Base-by-base conservation (phyloP, 1,139 yeast genomes). In the Trichomonascaceae sp. region DNA sequence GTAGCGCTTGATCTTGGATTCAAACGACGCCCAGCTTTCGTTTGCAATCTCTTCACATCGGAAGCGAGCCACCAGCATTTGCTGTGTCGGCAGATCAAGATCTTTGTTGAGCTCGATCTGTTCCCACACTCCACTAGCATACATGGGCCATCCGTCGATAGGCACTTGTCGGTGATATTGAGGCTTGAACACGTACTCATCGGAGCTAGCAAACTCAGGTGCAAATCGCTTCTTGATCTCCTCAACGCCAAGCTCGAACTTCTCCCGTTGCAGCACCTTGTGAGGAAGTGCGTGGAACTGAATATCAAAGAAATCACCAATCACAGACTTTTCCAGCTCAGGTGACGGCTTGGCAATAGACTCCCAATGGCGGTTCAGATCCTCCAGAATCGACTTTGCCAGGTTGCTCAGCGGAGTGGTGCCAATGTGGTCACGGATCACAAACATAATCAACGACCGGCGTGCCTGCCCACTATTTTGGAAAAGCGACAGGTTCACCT, bases 1-100 rank as follows among this genome's bases (percentile, higher is more conserved):
- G 36, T 34, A 41, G 17, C 48, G 45, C 2, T 46, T 44, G 33
- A 64, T 64, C 17, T 57, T 59, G 1, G 37, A 41, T 17, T 60
- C 56, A 49, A 77, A 78, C 13, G 59, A 63, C 4, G 60, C 64
- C 49, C 59, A 72, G 1, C 75, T 66, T 27, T 58, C 60, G 18
- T 62, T 58, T 17, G 75, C 69, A 34, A 92, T 80, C 54, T 89
- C 98, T 48, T 87, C 94, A 56, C 98, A 89, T 51, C 94, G 75
- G 60, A 84, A 89, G 46, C 89, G 74, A 4, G 98, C 94, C 14
- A 89, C 97, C 40, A 89, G 64, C 30, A 84, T 81, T 54, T 89
- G 98, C 54, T 89, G 98, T 1, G 97, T 87, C 17, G 98, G 98
- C 46, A 89, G 67, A 57, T 89, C 98, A 46, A 89, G 69, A 52